phyloP scores from a whole-genome alignment of 495 filamentous ascomycete species.

The Thermothielavioides terrestris region DNA sequence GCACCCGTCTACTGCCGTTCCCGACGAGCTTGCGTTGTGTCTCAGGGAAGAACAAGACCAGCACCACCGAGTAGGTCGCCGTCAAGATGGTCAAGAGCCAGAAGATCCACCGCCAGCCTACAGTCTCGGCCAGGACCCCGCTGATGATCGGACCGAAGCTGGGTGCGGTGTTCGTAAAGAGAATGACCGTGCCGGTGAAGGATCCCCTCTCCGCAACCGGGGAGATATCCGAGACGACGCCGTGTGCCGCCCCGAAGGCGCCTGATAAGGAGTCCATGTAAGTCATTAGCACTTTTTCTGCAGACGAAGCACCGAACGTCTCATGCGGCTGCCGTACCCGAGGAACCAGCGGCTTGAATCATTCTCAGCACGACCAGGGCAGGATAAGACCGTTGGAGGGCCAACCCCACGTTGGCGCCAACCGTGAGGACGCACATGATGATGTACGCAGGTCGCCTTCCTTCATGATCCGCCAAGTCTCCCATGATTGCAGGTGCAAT shows the following conservation, averaged over 20 bases:
- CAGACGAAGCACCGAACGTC: neutral
- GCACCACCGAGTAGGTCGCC: conserved; percentile 31
- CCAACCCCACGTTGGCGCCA: conserved; percentile 44
- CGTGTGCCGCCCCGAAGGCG: conserved; percentile 35
- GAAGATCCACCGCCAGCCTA: conserved; percentile 62
- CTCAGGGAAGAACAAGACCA: conserved; percentile 48
- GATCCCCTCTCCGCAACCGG: conserved; percentile 39
- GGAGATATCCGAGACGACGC: conserved; percentile 41
- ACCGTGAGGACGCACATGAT: conserved; percentile 39
- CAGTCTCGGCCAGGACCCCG: conserved; percentile 48
- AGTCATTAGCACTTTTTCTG: too few species aligned
- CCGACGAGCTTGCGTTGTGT: conserved; percentile 58
- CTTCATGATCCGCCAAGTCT: conserved; percentile 38
- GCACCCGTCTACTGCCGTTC: conserved; percentile 42
- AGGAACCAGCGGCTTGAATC: conserved; percentile 43
- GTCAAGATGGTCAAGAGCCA: conserved; percentile 55
- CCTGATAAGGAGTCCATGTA: too few species aligned
- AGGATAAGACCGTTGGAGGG: conserved; percentile 39
- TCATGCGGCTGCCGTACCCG: too few species aligned
- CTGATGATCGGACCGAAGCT: conserved; percentile 37
- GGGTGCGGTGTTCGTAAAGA: conserved; percentile 5
- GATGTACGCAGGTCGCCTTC: conserved; percentile 43
- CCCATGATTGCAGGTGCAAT: conserved; percentile 43
- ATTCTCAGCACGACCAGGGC: conserved; percentile 42
- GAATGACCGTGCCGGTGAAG: conserved; percentile 31